phyloP scores from a whole-genome alignment of 192 early-diverging fungal species.

The Spinellus fusiger region DNA sequence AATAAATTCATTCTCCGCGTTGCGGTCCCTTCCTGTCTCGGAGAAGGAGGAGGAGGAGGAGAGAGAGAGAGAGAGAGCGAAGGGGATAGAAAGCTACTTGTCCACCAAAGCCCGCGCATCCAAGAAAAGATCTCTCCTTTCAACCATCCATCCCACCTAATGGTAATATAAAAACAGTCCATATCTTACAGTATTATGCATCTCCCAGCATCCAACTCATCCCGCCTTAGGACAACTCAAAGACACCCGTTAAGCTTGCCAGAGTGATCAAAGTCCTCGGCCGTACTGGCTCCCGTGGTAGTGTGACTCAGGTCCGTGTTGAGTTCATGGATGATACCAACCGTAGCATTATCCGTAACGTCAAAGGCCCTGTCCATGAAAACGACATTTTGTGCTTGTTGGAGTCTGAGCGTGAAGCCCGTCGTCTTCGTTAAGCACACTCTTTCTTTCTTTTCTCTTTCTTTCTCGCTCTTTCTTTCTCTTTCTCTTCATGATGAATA shows the following conservation, averaged over 20 bases:
- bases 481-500: neutral
- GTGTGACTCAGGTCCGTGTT: slow-evolving; percentile 98
- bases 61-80: neutral
- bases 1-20: slow-evolving; percentile 17
- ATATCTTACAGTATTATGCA: too few species aligned
- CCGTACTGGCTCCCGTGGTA: slow-evolving; percentile 98
- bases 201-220: too few species aligned
- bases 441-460: neutral
- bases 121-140: neutral
- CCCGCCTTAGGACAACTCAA: slow-evolving; percentile 31
- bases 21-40: neutral
- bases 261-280: slow-evolving; percentile 94
- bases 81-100: too few species aligned
- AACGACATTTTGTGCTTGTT: slow-evolving; percentile 93
- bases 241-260: slow-evolving; percentile 80
- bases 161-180: too few species aligned
- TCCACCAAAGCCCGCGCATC: slow-evolving; percentile 4
- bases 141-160: slow-evolving; percentile 3
- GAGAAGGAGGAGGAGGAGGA: neutral
- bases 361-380: slow-evolving; percentile 97
- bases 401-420: slow-evolving; percentile 98
- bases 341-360: slow-evolving; percentile 98
- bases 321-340: slow-evolving; percentile 94
- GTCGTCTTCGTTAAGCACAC: slow-evolving; percentile 97
- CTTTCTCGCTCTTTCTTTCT: neutral